phyloP scores from a whole-genome alignment of 495 filamentous ascomycete genomes.

The Podospora pseudopauciseta region DNA sequence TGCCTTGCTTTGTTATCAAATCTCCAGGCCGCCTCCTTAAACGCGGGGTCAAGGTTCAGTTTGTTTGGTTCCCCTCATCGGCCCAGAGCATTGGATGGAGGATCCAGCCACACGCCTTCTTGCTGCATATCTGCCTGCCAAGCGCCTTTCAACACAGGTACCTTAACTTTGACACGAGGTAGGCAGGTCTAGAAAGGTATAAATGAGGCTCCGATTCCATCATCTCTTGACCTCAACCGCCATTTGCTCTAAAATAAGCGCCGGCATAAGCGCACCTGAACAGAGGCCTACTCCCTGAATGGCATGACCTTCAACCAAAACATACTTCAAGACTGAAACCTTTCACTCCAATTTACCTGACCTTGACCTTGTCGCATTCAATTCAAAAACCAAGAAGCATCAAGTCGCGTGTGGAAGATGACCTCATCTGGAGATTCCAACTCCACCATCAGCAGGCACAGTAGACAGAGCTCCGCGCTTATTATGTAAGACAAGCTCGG shows the following conservation, averaged over 20 bases:
- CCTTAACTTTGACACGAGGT: background rate
- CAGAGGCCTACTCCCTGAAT: too few species aligned
- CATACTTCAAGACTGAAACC: too few species aligned
- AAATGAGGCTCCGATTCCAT: background rate
- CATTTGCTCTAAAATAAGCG: too few species aligned
- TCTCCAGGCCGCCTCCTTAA: background rate
- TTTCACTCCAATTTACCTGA: too few species aligned
- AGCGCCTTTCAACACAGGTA: background rate
- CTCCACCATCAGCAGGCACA: background rate
- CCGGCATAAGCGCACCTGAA: too few species aligned
- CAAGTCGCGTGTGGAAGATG: background rate
- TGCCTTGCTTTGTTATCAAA: background rate
- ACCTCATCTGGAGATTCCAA: background rate
- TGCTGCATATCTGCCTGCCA: background rate
- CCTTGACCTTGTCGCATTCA: background rate
- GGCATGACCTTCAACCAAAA: too few species aligned
- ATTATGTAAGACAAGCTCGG: slow-evolving; percentile 19
- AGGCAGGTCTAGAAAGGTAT: background rate
- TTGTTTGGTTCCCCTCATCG: background rate
- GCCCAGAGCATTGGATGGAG: background rate
- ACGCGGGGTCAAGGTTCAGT: background rate
- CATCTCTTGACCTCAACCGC: too few species aligned
- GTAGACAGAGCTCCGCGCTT: background rate
- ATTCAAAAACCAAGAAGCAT: background rate
- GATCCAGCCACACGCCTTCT: background rate